phyloP scores from a whole-genome alignment of 2,329 filamentous ascomycete species.

The Fusarium brevicatenulatum region DNA sequence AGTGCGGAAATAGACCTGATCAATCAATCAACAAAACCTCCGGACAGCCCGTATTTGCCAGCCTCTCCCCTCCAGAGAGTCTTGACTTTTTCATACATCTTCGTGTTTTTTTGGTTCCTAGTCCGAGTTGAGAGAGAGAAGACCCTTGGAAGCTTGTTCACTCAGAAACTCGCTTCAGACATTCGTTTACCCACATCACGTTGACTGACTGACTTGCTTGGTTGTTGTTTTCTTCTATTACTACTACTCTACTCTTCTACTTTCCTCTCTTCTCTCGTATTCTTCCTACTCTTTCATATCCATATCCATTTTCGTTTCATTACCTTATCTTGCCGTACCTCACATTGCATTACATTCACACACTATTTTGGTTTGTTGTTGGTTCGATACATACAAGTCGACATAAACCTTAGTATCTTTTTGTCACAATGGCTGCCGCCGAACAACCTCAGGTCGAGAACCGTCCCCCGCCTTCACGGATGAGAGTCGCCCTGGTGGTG shows the following conservation, averaged over 20 bases:
- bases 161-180: conserved; percentile 25
- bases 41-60: conserved; percentile 24
- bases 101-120: conserved; percentile 19
- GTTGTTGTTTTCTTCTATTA: conserved; percentile 4
- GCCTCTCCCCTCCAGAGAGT: conserved; percentile 20
- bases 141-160: conserved; percentile 26
- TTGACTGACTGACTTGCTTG: not conserved
- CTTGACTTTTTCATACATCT: conserved; percentile 16
- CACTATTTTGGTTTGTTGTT: not conserved
- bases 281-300: not conserved
- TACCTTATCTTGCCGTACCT: not conserved
- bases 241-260: not conserved
- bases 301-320: not conserved
- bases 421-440: conserved; percentile 30
- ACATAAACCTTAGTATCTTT: conserved; percentile 14
- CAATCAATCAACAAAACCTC: conserved; percentile 34
- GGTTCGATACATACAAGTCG: not conserved
- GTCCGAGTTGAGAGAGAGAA: conserved; percentile 3
- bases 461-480: conserved; percentile 30
- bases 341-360: not conserved
- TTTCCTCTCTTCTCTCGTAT: not conserved
- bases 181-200: conserved; percentile 25
- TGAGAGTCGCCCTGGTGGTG: conserved; percentile 39
- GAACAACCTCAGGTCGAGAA: conserved; percentile 33
- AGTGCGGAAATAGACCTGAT: conserved; percentile 24